Evolutionary conservation across 371 early-diverging fungal species (phyloP).

Genomic region (Chytridium lagenaria): DNA sequence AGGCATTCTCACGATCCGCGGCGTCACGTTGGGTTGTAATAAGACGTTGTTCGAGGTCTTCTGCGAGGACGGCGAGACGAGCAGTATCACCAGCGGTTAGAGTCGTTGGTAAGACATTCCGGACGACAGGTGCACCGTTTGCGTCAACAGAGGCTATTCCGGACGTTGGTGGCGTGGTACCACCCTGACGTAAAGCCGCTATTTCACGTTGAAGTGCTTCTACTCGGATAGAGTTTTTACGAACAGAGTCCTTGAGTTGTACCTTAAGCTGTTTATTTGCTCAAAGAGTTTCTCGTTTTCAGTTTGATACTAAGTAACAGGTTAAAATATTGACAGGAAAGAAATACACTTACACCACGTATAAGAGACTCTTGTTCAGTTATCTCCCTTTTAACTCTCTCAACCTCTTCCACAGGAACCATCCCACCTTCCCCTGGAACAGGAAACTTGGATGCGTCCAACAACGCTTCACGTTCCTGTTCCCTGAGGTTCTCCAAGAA

Average conservation of each 20-base stretch:
- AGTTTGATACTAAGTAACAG: constrained; percentile 34
- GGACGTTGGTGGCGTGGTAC: neutral
- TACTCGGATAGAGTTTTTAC: constrained; percentile 27
- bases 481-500: constrained; percentile 33
- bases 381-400: constrained; percentile 34
- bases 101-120: neutral
- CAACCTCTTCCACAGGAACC: constrained; percentile 26
- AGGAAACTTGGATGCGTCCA: neutral
- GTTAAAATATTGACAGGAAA: neutral
- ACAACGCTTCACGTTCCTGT: constrained; percentile 20
- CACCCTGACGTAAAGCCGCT: neutral
- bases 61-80: constrained; percentile 25
- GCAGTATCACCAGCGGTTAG: constrained; percentile 15
- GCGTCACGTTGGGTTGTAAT: constrained; percentile 17
- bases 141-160: neutral
- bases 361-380: constrained; percentile 39
- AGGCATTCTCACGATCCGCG: neutral
- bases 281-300: constrained; percentile 40
- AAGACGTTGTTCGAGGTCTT: constrained; percentile 27
- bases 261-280: constrained; percentile 23
- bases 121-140: too few species aligned
- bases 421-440: neutral
- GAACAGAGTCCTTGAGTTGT: constrained; percentile 32
- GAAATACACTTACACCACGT: constrained; percentile 29
- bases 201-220: constrained; percentile 35